Evolutionary conservation across 371 early-diverging fungal species (phyloP), one percentile per base, ranked within the genome.

Genomic region (Coemansia sp.): DNA sequence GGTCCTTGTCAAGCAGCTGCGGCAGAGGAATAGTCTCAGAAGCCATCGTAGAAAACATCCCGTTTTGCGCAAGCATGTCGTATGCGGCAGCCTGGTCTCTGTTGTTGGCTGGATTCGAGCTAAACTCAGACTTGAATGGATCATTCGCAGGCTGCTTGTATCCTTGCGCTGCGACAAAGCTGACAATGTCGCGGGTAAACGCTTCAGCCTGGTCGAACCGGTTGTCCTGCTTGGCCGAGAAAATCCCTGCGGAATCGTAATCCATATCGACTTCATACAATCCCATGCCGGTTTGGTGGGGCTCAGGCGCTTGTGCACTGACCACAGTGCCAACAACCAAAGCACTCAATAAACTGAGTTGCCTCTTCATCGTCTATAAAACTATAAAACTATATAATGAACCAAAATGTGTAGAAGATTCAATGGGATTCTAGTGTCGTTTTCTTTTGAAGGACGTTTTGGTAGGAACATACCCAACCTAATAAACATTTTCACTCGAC

Each of bases 1-100:
- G 72, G 29, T 68, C 60, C 50, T 68, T 68, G 69, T 64, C 55
- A 6, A 72, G 48, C 10, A 72, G 72, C 57, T 72, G 72, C 2
- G 72, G 69, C 14, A 71, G 42, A 21, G 68, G 68, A 22, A 71
- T 50, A 7, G 62, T 67, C 52, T 71, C 63, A 0, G 72, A 64
- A 18, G 64, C 56, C 47, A 71, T 56, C 22, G 58, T 40, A 8
- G 58, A 42, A 22, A 57, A 39, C 31, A 34, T 29, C 16, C 8
- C 37, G 34, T 55, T 55, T 6, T n/a, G 58, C 34, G 37, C 22
- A 4, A 11, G 40, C 10, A 18, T 11, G 16, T n/a, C 14, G 58
- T 22, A 21, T 5, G 37, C 39, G 13, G n/a, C 57, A 21, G 24
- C 58, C 31, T 39, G n/a, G 24, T 40, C 18, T 55, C 52, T 26